Evolutionary conservation across 1,284 basidiomycete genomes (phyloP).

Genomic region (Austroboletus niveus): DNA sequence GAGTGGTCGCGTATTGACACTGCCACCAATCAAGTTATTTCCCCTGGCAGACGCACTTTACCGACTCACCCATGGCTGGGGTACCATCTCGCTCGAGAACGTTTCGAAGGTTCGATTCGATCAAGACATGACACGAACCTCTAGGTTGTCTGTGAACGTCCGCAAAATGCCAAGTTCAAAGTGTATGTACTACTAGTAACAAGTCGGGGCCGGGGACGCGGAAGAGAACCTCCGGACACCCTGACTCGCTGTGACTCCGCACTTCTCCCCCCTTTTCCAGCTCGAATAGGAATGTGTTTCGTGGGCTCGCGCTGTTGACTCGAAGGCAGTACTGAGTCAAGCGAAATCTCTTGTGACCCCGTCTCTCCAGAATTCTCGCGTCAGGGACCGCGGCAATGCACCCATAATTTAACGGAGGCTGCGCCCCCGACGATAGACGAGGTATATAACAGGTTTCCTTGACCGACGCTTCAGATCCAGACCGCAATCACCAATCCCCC

Average conservation of each 20-base stretch:
- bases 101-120: neutral
- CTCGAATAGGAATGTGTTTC: conserved; percentile 22
- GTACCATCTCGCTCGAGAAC: neutral
- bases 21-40: neutral
- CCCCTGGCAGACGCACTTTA: neutral
- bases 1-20: neutral
- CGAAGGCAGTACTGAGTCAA: conserved; percentile 16
- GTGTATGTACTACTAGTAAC: neutral
- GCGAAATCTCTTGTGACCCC: conserved; percentile 8
- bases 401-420: conserved; percentile 21
- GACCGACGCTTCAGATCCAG: conserved; percentile 1
- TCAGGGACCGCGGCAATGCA: conserved; percentile 27
- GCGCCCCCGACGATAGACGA: conserved; percentile 21
- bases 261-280: neutral
- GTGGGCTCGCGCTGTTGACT: neutral
- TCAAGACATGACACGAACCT: neutral
- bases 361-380: neutral
- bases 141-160: neutral
- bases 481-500: conserved; percentile 1
- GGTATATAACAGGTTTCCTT: conserved; percentile 7
- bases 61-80: too few relatives aligned
- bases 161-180: neutral
- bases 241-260: conserved; percentile 1
- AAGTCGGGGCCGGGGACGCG: conserved; percentile 15
- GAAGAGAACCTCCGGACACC: conserved; percentile 19